Percentiles rank a stretch among this genome's conserved stretches.
Conservation (phyloP, 164 flowering plant genomes). For the Kalanchoe fedtschenkoi region DNA sequence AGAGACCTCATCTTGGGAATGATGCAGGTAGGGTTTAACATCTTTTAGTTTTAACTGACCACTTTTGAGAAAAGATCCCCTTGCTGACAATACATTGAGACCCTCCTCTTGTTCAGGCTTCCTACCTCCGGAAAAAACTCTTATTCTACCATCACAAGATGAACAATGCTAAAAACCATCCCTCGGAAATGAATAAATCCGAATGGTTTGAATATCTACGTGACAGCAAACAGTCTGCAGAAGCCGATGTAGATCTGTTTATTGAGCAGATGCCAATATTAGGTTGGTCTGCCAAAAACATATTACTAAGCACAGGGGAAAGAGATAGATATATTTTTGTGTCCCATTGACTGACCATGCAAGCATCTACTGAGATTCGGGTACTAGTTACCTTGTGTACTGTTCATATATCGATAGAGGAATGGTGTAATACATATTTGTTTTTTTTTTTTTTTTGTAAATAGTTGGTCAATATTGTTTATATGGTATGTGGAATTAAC, state of each 20-base stretch:
- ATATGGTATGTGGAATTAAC: too few relatives aligned
- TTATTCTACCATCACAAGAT: conserved; percentile 11
- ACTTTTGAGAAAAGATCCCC: neutral
- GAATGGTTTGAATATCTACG: conserved; percentile 41
- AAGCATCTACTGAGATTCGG: too few relatives aligned
- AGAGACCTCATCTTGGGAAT: conserved; percentile 51
- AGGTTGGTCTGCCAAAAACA: conserved; percentile 45
- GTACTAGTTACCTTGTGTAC: too few relatives aligned
- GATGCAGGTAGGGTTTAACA: conserved; percentile 46
- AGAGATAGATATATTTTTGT: conserved; percentile 40
- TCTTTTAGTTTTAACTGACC: neutral
- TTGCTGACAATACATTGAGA: neutral
- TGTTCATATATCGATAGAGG: too few relatives aligned
- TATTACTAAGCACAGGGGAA: conserved; percentile 41
- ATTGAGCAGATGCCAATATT: conserved; percentile 28
- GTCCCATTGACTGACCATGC: conserved; percentile 17
- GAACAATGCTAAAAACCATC: conserved; percentile 16
- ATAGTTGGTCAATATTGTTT: too few relatives aligned
- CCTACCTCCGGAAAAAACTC: conserved; percentile 45
- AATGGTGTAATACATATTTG: too few relatives aligned
- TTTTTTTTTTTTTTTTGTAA: too few relatives aligned
- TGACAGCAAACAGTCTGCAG: conserved; percentile 35
- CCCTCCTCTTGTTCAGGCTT: conserved; percentile 32
- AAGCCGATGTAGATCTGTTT: conserved; percentile 16
- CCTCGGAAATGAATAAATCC: conserved; percentile 13